Base-by-base conservation (phyloP, 352 stramenopile genomes). In the Globisporangium cederbergense region DNA sequence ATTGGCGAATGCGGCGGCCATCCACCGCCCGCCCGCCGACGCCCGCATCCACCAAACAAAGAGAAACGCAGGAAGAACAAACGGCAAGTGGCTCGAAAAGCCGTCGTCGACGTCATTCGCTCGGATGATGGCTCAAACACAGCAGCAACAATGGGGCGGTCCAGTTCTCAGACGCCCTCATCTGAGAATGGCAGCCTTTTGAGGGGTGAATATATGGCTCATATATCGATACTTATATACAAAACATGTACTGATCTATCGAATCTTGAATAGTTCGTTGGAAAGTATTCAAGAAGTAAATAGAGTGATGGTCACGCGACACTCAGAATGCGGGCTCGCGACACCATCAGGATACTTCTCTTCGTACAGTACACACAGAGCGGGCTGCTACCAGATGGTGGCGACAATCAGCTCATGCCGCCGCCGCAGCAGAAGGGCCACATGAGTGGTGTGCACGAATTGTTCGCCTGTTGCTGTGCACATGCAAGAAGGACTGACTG, bases 301-400 rank as follows among this genome's bases (percentile, higher is more conserved):
- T 62, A 22, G 57, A 62, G 57, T 62, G 57, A 62, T 62, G 45
- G 57, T 62, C 57, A 25, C 57, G 40, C 55, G 55, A 50, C 40
- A 47, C 36, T 47, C 52, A 45, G 25, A 45, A 58, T 58, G 52
- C n/a, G 30, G 18, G 32, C 34, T 47, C 42, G 34, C 25, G 52
- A 58, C 52, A 45, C 43, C 30, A 57, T 16, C 50, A 42, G 25
- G 25, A 28, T 28, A 28, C 25, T 28, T 28, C 25, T 28, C 20
- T 40, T 38, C 20, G 16, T 20, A 6, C 25, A 28, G 32, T 36
- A 49, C n/a, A 47, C 40, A 60, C 32, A 50, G 8, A 18, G 2
- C 25, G 25, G 42, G 50, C 32, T 28, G 51, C 32, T 6, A 14
- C 52, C 52, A 58, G 52, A 58, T 58, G 52, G 52, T 18, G 34